phyloP scores from a whole-genome alignment of 208 protist genomes.

The Crithidia expoeki region DNA sequence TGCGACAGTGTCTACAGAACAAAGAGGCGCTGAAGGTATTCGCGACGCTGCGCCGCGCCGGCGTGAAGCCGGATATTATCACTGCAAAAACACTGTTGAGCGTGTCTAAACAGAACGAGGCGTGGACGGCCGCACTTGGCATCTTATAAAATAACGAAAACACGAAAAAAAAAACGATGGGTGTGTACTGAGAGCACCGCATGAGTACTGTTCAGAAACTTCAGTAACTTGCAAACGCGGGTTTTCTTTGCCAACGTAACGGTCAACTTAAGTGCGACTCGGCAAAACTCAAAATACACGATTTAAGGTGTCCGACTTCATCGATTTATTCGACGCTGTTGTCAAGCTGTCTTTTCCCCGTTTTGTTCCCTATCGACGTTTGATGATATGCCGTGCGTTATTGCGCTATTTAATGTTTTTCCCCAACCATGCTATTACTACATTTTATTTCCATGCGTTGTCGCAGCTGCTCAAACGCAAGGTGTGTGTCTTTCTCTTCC shows the following conservation, averaged over 20 bases:
- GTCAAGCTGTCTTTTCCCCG: too few species aligned
- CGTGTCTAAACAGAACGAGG: conserved; percentile 42
- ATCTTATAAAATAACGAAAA: conserved; percentile 51
- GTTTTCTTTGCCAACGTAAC: neutral
- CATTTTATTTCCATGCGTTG: conserved; percentile 11
- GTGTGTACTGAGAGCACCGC: too few species aligned
- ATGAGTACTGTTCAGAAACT: too few species aligned
- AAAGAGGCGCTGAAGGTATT: conserved; percentile 59
- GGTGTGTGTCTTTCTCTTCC: too few species aligned
- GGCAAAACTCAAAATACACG: too few species aligned
- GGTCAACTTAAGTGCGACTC: too few species aligned
- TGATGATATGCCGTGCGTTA: neutral
- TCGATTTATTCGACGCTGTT: too few species aligned
- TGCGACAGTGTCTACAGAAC: conserved; percentile 38
- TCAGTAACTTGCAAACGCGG: neutral
- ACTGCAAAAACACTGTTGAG: conserved; percentile 55
- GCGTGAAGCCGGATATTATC: conserved; percentile 61
- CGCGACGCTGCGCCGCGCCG: conserved; percentile 52
- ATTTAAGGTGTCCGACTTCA: too few species aligned
- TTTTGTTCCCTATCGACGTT: neutral
- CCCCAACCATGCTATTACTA: neutral
- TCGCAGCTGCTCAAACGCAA: too few species aligned
- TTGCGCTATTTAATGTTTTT: neutral
- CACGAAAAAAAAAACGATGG: neutral
- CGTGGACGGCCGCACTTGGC: conserved; percentile 53